Base-by-base conservation (phyloP, 129 eudicot species). In the Rutidosis leptorrhynchoides region DNA sequence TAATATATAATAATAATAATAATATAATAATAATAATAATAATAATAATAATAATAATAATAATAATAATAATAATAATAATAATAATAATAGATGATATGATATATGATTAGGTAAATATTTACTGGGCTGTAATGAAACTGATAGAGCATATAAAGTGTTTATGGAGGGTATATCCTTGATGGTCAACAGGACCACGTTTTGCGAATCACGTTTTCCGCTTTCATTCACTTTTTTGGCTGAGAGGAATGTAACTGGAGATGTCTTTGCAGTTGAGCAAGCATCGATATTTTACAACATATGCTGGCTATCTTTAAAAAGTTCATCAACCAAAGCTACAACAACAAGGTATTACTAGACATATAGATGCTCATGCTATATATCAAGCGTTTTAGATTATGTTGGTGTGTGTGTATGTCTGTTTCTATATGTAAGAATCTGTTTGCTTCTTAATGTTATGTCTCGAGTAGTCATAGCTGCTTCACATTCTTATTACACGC, bases 221-320 rank as follows among this genome's bases (percentile, higher is more conserved):
- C 30, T 33, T 78, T 57, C 89, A 1, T 17, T 55, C 46, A 23
- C 61, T 33, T 64, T 24, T 21, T 16, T 81, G 61, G 40, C 69
- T 60, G 84, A 79, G 24, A 73, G 74, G 54, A 80, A 81, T 58
- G 63, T 74, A 58, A 69, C 65, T 0, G 82, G 78, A 73, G 83
- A 85, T 53, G 65, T 68, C 4, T 58, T 87, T 49, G 82, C 83
- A n/a, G 52, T 73, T 67, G 97, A 90, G 59, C 84, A 82, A 66
- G 90, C 96, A 53, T 62, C 72, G 28, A 30, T 85, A 3, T 77
- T 90, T 33, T 84, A 87, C 73, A 69, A 64, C 49, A 58, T 90
- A 15, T 80, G 84, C 63, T 77, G 83, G 89, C 69, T 77, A 61
- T 56, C 79, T 16, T 51, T 83, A 52, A 73, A 79, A 69, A 29